Percentiles rank a stretch among this genome's conserved stretches.
Conservation (phyloP, 2,329 filamentous ascomycete genomes). For the Pseudocercospora crystallina region DNA sequence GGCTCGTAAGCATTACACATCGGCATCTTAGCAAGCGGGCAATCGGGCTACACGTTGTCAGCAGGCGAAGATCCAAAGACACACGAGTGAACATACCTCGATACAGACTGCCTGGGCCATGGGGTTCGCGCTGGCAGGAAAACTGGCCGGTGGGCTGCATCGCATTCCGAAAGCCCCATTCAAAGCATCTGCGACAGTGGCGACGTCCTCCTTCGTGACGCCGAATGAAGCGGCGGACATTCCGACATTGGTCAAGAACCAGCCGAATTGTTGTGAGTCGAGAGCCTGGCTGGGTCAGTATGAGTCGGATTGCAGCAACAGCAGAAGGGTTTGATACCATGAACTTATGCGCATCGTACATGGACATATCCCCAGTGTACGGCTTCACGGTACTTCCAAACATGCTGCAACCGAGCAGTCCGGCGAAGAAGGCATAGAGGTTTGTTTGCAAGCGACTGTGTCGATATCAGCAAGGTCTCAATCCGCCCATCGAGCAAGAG, state of each 20-base stretch:
- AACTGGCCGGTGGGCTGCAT: constrained; percentile 49
- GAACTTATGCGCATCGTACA: constrained; percentile 57
- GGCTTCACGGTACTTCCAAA: constrained; percentile 53
- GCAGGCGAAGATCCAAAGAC: neutral
- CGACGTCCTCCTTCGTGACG: constrained; percentile 54
- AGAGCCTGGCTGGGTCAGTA: constrained; percentile 37
- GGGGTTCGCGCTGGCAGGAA: constrained; percentile 46
- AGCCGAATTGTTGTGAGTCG: constrained; percentile 51
- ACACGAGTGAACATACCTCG: constrained; percentile 5
- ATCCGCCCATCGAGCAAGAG: neutral
- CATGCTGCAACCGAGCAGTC: constrained; percentile 56
- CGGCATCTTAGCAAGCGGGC: constrained; percentile 2
- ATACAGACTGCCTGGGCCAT: constrained; percentile 57
- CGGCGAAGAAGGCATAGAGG: constrained; percentile 62
- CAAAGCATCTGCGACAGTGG: constrained; percentile 51
- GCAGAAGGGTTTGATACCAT: constrained; percentile 41
- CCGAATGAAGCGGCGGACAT: constrained; percentile 59
- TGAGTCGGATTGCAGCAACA: too few relatives aligned
- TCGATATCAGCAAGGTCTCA: neutral
- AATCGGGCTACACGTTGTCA: neutral
- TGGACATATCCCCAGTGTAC: constrained; percentile 49
- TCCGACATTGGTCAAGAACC: constrained; percentile 61
- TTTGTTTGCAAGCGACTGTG: constrained; percentile 58
- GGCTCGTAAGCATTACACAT: constrained; percentile 6
- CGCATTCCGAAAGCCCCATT: constrained; percentile 52